Base-by-base conservation (phyloP, 208 protist species). In the Plasmodiophora brassicae region DNA sequence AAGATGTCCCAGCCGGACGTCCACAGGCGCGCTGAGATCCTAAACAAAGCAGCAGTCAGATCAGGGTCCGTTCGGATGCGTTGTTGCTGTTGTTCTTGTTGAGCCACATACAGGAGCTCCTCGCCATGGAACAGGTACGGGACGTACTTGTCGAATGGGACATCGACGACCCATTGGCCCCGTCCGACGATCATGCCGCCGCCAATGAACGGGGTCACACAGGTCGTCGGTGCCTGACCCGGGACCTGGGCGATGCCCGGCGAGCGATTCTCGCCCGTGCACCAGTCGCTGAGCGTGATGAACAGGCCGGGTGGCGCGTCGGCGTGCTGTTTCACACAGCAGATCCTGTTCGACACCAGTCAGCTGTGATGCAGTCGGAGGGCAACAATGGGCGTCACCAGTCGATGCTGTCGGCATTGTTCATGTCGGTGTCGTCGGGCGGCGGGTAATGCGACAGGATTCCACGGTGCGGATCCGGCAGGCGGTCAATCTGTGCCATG, bases 1-100 rank as follows among this genome's bases (percentile, higher is more conserved):
- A 78, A 78, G 32, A 78, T 78, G n/a, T 78, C 65, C 65, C 65
- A 78, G n/a, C 65, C 65, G 10, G 65, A 78, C 5, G 65, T 78
- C 65, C 65, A 78, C 20, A 78, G n/a, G 20, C 65, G 65, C 20
- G 65, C 32, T 36, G 65, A n/a, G n/a, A 78, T 78, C n/a, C 65
- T 78, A 78, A 38, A 78, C 14, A 44, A 5, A 78, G 41, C 5
- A 44, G 10, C 41, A 78, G 65, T 8, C 20, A 36, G 5, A 32
- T 5, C 65, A 36, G n/a, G n/a, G n/a, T n/a, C n/a, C n/a, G n/a
- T n/a, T 78, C 65, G 65, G 14, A 14, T n/a, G n/a, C n/a, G n/a
- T n/a, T n/a, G n/a, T n/a, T n/a, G n/a, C n/a, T n/a, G n/a, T n/a
- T n/a, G n/a, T n/a, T n/a, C n/a, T n/a, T n/a, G 20, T 5, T 78